A percentile compares a stretch with the other conserved stretches of the same genome.
Evolutionary conservation across 2,329 filamentous ascomycete genomes (phyloP).

Genomic region (Mariannaea elegans): DNA sequence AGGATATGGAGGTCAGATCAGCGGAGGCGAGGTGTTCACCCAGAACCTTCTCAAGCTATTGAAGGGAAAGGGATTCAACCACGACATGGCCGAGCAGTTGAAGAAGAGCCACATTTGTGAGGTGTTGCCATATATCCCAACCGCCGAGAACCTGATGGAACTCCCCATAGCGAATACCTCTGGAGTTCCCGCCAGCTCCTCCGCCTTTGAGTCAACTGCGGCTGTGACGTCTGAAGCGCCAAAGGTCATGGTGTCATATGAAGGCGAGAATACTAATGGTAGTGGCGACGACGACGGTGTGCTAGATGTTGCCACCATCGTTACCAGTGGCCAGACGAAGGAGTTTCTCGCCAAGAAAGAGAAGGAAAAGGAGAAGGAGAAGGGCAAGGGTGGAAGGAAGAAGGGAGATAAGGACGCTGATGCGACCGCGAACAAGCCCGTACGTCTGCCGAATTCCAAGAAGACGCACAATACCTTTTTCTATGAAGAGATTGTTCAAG

Average conservation of each 20-base stretch:
- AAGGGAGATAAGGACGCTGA: conserved; percentile 66
- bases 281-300: conserved; percentile 73
- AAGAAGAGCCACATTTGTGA: conserved; percentile 74
- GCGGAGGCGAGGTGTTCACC: conserved; percentile 90
- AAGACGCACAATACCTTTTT: conserved; percentile 74
- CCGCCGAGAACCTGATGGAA: conserved; percentile 56
- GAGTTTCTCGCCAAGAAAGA: conserved; percentile 87
- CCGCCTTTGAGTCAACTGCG: conserved; percentile 40
- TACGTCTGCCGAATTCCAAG: conserved; percentile 76
- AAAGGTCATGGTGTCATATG: conserved; percentile 47
- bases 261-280: conserved; percentile 52
- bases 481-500: conserved; percentile 73
- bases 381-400: conserved; percentile 64
- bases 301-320: conserved; percentile 84
- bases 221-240: conserved; percentile 48
- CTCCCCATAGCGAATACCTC: conserved; percentile 54
- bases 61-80: conserved; percentile 63
- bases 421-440: conserved; percentile 61
- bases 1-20: conserved; percentile 59
- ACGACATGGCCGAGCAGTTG: conserved; percentile 75
- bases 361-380: conserved; percentile 77
- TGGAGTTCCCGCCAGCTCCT: conserved; percentile 38
- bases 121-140: conserved; percentile 66
- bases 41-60: conserved; percentile 75
- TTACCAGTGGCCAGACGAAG: conserved; percentile 81